These are phyloP conservation scores for Backusella tarrabulga DNA, from an alignment of 192 early-diverging fungal species.

Conservation along the genomic window DNA sequence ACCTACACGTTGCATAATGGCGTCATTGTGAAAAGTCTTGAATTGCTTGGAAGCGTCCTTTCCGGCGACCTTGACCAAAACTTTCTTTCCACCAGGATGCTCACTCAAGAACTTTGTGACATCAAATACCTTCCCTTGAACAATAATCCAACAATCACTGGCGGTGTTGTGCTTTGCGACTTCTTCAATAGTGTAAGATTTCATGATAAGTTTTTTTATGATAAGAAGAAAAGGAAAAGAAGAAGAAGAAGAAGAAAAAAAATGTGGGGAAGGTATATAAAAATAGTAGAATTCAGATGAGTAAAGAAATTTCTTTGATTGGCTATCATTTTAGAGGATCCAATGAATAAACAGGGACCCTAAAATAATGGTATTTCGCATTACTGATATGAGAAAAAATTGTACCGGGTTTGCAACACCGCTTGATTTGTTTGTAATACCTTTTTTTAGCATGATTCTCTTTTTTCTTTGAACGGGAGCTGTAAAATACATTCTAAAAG, in stretches of 20 bases:
- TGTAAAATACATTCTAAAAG: background rate
- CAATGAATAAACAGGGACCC: conserved; percentile 4
- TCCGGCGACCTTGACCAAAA: conserved; percentile 80
- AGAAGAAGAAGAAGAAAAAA: background rate
- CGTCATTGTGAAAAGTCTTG: conserved; percentile 62
- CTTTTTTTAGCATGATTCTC: background rate
- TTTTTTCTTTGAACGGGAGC: background rate
- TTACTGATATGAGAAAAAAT: conserved; percentile 2
- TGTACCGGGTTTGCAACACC: background rate
- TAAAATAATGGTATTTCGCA: background rate
- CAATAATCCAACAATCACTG: conserved; percentile 78
- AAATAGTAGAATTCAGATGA: conserved; percentile 3
- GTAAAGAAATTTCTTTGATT: background rate
- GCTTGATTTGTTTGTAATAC: background rate
- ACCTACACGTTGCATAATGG: conserved; percentile 35
- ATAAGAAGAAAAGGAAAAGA: background rate
- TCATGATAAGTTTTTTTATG: conserved; percentile 15
- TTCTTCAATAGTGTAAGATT: conserved; percentile 57
- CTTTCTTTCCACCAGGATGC: conserved; percentile 94
- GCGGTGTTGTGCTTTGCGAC: conserved; percentile 65
- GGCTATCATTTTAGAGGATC: background rate
- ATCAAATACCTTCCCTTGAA: conserved; percentile 75
- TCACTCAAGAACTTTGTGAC: conserved; percentile 69
- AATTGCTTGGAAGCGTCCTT: conserved; percentile 82
- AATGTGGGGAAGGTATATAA: background rate